These are phyloP conservation scores for Neodidymelliopsis sp. DNA, from an alignment of 2,329 filamentous ascomycete species.

Conservation along the genomic window DNA sequence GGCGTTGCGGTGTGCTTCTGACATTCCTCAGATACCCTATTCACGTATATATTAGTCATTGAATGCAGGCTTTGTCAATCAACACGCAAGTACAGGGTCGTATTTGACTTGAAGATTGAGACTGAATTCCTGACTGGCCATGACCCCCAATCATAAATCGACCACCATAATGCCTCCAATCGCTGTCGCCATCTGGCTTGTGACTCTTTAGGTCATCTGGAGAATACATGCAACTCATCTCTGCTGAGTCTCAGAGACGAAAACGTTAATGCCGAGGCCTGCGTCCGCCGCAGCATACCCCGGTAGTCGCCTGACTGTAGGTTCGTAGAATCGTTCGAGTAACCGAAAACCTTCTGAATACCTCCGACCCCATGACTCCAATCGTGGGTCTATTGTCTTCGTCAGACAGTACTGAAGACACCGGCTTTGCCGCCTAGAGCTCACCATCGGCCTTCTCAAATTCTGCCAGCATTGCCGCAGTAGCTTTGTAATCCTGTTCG, in stretches of 20 bases:
- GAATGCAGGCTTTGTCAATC: too few species aligned
- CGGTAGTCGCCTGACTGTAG: not conserved
- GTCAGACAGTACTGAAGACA: not conserved
- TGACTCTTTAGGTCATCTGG: not conserved
- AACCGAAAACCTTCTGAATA: not conserved
- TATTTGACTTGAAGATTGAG: too few species aligned
- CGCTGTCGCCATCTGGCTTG: not conserved
- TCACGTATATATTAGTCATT: not conserved
- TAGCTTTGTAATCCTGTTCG: conserved; percentile 20
- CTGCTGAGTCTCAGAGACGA: too few species aligned
- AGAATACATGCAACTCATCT: not conserved
- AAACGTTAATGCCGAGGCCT: not conserved
- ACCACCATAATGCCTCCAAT: not conserved
- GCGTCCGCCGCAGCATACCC: not conserved
- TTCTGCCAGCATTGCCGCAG: conserved; percentile 26
- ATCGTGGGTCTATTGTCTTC: not conserved
- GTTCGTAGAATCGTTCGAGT: not conserved
- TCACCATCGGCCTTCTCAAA: conserved; percentile 20
- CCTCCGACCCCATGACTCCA: conserved; percentile 5
- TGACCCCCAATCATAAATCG: not conserved
- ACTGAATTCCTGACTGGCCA: too few species aligned
- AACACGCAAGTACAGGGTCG: too few species aligned
- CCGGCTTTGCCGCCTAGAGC: not conserved
- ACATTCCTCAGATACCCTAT: conserved; percentile 3
- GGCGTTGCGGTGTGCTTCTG: not conserved